These are phyloP conservation scores for Sugiyamaella japonica DNA, from an alignment of 1,139 yeast genomes.

Conservation along the genomic window DNA sequence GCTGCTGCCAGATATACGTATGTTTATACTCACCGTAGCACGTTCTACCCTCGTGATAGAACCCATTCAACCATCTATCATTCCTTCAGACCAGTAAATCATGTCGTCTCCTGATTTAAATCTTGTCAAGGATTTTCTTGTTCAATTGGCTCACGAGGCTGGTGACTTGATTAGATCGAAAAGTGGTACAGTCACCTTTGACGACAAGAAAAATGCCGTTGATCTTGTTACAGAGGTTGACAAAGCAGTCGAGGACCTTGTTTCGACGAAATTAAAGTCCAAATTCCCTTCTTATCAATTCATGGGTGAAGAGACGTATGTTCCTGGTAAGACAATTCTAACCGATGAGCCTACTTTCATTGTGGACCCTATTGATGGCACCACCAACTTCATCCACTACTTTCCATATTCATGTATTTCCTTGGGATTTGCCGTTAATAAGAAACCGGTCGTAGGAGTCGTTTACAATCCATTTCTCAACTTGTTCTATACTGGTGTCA, in stretches of 20 bases:
- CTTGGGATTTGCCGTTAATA: slow-evolving; percentile 53
- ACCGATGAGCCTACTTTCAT: slow-evolving; percentile 58
- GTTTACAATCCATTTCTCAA: slow-evolving; percentile 57
- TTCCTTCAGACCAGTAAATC: background rate
- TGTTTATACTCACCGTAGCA: background rate
- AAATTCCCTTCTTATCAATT: slow-evolving; percentile 52
- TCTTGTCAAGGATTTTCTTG: slow-evolving; percentile 46
- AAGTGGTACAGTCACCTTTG: slow-evolving; percentile 51
- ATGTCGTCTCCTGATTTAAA: slow-evolving; percentile 11
- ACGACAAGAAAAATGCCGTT: slow-evolving; percentile 56
- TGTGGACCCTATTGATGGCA: slow-evolving; percentile 64
- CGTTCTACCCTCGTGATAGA: background rate
- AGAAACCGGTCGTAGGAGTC: slow-evolving; percentile 57
- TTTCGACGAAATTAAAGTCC: slow-evolving; percentile 41
- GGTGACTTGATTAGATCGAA: slow-evolving; percentile 51
- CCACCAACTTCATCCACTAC: slow-evolving; percentile 60
- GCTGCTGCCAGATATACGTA: background rate
- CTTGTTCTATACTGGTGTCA: slow-evolving; percentile 51
- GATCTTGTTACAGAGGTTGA: slow-evolving; percentile 61
- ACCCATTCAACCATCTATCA: background rate
- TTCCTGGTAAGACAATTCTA: slow-evolving; percentile 48
- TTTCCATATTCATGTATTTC: slow-evolving; percentile 63
- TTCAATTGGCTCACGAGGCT: slow-evolving; percentile 51
- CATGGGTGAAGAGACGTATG: slow-evolving; percentile 59
- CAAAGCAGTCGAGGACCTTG: slow-evolving; percentile 53